Base-by-base conservation (phyloP, 257 asterid genomes). In the Solanum chiquidenum region DNA sequence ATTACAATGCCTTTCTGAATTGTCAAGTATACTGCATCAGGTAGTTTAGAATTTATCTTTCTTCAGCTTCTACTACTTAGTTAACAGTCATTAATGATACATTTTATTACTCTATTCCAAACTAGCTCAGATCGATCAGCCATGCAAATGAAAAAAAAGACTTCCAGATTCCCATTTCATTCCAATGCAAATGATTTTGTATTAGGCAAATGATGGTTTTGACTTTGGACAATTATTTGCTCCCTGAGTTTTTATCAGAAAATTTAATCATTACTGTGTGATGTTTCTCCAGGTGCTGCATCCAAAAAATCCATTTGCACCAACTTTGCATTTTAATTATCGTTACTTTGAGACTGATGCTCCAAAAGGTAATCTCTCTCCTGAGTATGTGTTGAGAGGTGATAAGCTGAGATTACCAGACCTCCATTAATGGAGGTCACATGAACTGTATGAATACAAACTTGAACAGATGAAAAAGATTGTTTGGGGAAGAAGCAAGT, bases 251-350 rank as follows among this genome's bases (percentile, higher is more conserved):
- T 16, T 20, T 74, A 74, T 20, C 18, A 8, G 46, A 34, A 9
- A 73, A 74, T 74, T 34, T 35, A 9, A 35, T 20, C 31, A 20
- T 21, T 21, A 37, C 0, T 5, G 3, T 35, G 20, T 72, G 89
- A 46, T 87, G 25, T 85, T 89, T 86, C 69, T 74, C 60, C 93
- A 95, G 98, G 98, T 97, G 90, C 92, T 97, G 90, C 98, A 97
- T 91, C 99, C 99, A 38, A 94, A 95, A 91, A 95, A 97, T 84
- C 99, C 99, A 34, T 97, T 95, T 94, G 98, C 99, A 55, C 99
- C 98, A 34, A 97, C 99, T 11, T 88, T 97, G 93, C 99, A 97
- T 93, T 97, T 97, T 85, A 95, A 97, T 87, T 97, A 97, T 90
- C 95, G 98, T 25, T 97, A 97, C 90, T 97, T 97, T 89, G 98